Evolutionary conservation across 139 green algal genomes (phyloP).

Genomic region (Chlorella sp.): DNA sequence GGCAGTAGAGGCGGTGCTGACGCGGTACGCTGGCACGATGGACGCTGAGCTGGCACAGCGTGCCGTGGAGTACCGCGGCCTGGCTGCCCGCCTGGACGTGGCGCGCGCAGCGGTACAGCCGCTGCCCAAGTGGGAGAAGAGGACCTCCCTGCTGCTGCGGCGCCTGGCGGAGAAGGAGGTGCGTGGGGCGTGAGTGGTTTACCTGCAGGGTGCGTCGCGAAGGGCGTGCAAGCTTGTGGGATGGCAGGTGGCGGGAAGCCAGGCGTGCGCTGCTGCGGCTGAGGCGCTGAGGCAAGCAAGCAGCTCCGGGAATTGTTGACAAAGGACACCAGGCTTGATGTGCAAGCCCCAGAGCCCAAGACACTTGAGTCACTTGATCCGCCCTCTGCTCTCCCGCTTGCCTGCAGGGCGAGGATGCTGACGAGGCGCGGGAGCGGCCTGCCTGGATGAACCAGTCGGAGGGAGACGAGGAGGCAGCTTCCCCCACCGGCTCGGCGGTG

Average conservation of each 20-base stretch:
- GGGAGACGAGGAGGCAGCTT: constrained; percentile 10
- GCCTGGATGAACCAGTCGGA: constrained; percentile 49
- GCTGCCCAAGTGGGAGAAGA: constrained; percentile 84
- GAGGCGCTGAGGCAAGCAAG: neutral
- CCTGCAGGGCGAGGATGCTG: constrained; percentile 46
- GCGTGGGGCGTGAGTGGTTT: no score
- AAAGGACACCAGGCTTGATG: neutral
- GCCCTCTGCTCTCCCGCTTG: constrained; percentile 10
- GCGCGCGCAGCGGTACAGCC: constrained; percentile 72
- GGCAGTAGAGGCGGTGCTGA: constrained; percentile 33
- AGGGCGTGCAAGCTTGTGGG: neutral
- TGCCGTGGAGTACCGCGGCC: constrained; percentile 87
- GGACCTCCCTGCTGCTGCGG: constrained; percentile 77
- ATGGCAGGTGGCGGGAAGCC: neutral
- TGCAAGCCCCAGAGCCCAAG: neutral
- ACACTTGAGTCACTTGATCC: no score
- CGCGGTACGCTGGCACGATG: constrained; percentile 37
- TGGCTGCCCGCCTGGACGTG: constrained; percentile 48
- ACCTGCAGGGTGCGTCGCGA: no score
- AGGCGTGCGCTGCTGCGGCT: neutral
- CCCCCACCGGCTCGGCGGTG: neutral
- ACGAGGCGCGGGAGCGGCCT: constrained; percentile 56
- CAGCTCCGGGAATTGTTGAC: neutral
- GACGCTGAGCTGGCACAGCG: constrained; percentile 94
- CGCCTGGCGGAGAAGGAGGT: constrained; percentile 69